phyloP scores from a whole-genome alignment of 2,329 filamentous ascomycete species.

The Blastomyces gilchristii region DNA sequence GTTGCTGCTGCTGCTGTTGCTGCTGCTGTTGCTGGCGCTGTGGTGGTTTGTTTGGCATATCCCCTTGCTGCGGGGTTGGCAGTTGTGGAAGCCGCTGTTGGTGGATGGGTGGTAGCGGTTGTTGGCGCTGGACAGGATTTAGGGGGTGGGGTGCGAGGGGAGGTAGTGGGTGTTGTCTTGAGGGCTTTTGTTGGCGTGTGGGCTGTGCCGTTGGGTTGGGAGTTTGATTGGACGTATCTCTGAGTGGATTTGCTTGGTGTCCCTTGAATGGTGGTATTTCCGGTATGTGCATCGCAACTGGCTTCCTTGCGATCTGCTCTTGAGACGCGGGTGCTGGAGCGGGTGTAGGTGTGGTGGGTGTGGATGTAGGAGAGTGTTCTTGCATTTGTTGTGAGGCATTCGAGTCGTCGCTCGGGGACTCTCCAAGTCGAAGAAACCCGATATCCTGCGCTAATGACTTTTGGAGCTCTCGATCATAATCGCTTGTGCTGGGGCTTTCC shows the following conservation, averaged over 20 bases:
- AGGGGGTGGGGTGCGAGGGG: conserved; percentile 19
- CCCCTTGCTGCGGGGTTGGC: conserved; percentile 45
- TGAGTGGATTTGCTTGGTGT: conserved; percentile 17
- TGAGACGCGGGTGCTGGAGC: conserved; percentile 12
- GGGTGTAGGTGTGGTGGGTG: conserved; percentile 9
- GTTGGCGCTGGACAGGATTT: conserved; percentile 10
- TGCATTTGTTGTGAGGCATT: conserved; percentile 14
- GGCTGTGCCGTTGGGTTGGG: conserved; percentile 4
- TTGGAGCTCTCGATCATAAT: conserved; percentile 35
- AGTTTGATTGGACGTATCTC: conserved; percentile 11
- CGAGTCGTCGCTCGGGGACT: conserved; percentile 18
- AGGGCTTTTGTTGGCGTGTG: conserved; percentile 13
- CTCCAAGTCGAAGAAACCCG: conserved; percentile 30
- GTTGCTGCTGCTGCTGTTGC: conserved; percentile 20
- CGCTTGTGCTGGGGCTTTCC: conserved; percentile 30
- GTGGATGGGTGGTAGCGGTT: conserved; percentile 9
- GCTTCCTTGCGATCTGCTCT: conserved; percentile 19
- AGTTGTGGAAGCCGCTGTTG: conserved; percentile 13
- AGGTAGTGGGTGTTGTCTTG: conserved; percentile 22
- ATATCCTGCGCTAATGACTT: conserved; percentile 34
- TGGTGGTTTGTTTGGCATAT: conserved; percentile 33
- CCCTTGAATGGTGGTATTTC: conserved; percentile 28
- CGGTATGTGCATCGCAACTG: conserved; percentile 22
- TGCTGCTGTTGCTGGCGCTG: conserved; percentile 19
- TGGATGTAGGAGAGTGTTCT: conserved; percentile 5